These are phyloP conservation scores for Trichosporon coremiiforme DNA, from an alignment of 1,284 basidiomycete genomes.

Conservation along the genomic window DNA sequence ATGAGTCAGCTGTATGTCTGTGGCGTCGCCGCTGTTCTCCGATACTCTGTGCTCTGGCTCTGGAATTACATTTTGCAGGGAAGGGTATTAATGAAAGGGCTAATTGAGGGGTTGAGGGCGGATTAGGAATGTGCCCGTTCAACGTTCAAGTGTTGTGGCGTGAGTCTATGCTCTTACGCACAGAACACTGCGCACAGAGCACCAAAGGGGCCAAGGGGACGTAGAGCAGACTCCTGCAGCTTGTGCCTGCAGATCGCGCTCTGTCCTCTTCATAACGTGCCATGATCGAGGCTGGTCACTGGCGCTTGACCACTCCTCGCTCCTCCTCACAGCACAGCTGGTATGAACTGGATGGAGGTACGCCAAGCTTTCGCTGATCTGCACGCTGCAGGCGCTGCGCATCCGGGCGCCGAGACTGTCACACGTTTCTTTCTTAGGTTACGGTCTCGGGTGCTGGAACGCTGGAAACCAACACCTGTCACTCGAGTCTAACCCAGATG, in stretches of 20 bases:
- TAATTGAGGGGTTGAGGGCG: not conserved
- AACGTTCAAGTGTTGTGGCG: too few relatives aligned
- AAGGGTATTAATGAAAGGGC: not conserved
- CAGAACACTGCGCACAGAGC: not conserved
- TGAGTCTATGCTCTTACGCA: too few relatives aligned
- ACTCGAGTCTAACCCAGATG: too few relatives aligned
- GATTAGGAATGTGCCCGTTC: not conserved
- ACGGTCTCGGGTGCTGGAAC: not conserved
- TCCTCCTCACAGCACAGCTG: too few relatives aligned
- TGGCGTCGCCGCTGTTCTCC: not conserved
- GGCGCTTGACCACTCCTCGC: too few relatives aligned
- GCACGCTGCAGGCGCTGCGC: too few relatives aligned
- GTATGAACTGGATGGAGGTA: too few relatives aligned
- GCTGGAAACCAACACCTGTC: constrained; percentile 6
- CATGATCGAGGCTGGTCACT: too few relatives aligned
- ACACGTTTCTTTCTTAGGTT: not conserved
- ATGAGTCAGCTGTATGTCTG: not conserved
- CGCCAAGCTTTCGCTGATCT: not conserved
- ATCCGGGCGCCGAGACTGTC: not conserved
- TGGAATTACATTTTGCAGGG: not conserved
- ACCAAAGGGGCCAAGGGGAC: not conserved
- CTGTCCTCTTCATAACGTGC: not conserved
- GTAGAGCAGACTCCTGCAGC: too few relatives aligned
- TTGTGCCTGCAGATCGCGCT: constrained; percentile 10
- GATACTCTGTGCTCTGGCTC: not conserved